Conservation (phyloP, 192 early-diverging fungal species). For the Entomortierella beljakovae region DNA sequence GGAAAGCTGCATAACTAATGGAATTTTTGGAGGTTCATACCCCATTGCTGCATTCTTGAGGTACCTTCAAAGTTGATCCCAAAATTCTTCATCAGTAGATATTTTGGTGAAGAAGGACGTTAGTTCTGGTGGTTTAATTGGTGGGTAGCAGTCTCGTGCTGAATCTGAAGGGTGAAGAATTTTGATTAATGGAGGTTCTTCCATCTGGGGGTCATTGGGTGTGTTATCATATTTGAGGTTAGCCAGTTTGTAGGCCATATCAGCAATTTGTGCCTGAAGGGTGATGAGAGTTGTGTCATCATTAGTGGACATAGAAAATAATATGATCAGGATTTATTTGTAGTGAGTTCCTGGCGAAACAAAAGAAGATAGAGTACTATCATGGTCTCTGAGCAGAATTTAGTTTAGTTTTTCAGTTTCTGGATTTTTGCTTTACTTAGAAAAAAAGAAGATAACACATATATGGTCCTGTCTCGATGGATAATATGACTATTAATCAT, state of each 20-base stretch:
- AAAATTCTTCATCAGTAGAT: constrained; percentile 6
- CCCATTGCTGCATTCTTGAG: constrained; percentile 22
- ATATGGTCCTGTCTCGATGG: not conserved
- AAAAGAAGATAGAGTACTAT: constrained; percentile 5
- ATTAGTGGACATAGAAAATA: not conserved
- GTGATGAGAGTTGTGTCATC: not conserved
- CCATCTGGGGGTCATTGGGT: constrained; percentile 13
- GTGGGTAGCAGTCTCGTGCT: not conserved
- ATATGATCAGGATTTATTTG: not conserved
- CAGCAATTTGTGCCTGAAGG: constrained; percentile 12
- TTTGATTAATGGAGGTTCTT: not conserved
- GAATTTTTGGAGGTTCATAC: constrained; percentile 25
- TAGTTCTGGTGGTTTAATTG: constrained; percentile 5
- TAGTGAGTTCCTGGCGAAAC: constrained; percentile 21
- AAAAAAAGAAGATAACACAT: not conserved
- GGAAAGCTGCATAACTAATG: not conserved
- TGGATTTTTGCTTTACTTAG: not conserved
- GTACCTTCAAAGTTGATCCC: constrained; percentile 6
- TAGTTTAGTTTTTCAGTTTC: not conserved
- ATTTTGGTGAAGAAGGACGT: not conserved
- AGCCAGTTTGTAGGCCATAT: constrained; percentile 1
- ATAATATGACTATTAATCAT: too few species aligned
- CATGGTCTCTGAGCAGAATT: constrained; percentile 2
- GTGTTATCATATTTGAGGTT: not conserved
- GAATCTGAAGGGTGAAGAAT: not conserved